Evolutionary conservation across 352 stramenopile genomes (phyloP).

Genomic region (Thalassiosira exigua): DNA sequence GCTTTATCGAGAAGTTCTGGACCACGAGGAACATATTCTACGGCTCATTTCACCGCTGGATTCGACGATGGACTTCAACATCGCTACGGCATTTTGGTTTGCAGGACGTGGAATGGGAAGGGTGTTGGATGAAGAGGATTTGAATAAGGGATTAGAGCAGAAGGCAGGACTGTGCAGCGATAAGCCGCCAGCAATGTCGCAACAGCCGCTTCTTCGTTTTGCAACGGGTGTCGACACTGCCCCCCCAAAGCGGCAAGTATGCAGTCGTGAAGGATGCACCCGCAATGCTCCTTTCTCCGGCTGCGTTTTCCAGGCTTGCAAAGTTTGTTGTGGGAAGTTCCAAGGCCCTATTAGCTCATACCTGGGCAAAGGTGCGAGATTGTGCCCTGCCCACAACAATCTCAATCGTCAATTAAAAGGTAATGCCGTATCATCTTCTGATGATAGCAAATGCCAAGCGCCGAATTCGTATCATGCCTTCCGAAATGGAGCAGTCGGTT

Average conservation of each 20-base stretch:
- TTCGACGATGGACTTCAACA: conserved; percentile 98
- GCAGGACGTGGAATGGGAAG: conserved; percentile 85
- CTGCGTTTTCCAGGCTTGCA: too few species aligned
- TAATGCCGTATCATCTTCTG: too few species aligned
- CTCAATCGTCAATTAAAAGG: too few species aligned
- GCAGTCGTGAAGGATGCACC: conserved; percentile 35
- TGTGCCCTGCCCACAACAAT: too few species aligned
- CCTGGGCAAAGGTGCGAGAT: too few species aligned
- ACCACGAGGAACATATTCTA: conserved; percentile 83
- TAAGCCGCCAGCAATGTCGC: not conserved
- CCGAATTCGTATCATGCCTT: too few species aligned
- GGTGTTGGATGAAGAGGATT: conserved; percentile 47
- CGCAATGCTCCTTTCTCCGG: conserved; percentile 22
- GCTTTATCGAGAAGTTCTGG: conserved; percentile 83
- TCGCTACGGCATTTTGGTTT: conserved; percentile 95
- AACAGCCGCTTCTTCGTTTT: conserved; percentile 53
- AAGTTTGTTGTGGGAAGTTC: too few species aligned
- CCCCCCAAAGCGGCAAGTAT: conserved; percentile 24
- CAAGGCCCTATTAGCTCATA: too few species aligned
- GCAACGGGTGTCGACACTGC: conserved; percentile 13
- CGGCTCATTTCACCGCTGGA: conserved; percentile 88
- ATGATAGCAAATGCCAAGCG: too few species aligned
- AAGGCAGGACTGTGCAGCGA: conserved; percentile 8
- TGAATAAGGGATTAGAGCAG: conserved; percentile 2
- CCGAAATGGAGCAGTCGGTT: too few species aligned